Base-by-base conservation (phyloP, 2,329 filamentous ascomycete genomes). In the Fusarium keratoplasticum region DNA sequence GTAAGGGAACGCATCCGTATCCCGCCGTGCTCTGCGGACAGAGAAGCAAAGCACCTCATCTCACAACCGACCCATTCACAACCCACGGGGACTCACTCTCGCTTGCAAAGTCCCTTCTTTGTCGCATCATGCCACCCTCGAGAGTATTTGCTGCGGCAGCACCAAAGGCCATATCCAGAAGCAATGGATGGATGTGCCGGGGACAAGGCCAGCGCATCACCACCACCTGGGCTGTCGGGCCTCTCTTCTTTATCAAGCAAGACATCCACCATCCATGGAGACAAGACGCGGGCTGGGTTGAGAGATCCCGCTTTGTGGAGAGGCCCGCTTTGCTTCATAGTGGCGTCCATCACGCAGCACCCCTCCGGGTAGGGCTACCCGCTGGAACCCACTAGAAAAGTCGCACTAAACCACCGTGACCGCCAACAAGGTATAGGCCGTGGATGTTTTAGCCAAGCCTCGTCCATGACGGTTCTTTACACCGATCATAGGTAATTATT, bases 251-350 rank as follows among this genome's bases (percentile, higher is more conserved):
- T 60, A 67, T 64, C 70, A 73, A 73, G 61, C 66, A 27, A 52
- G 27, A n/a, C 47, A 52, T 29, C 47, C 47, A 47, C n/a, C n/a
- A 52, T 29, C 47, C 47, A 47, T 31, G 27, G 25, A 52, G 42
- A 47, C 42, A 47, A 47, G 42, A 47, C 67, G 40, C 70, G 52
- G 62, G 25, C 47, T 33, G 64, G 50, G 59, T 69, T 33, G 40
- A 63, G 47, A 54, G 60, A 73, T 74, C 69, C 74, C 63, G 54
- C 61, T 57, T 70, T 75, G 69, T 71, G 73, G 73, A 61, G 72
- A 58, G 66, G 72, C 69, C 69, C 66, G 69, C 72, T 73, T 63
- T 61, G 69, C 33, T 42, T 64, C 69, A 67, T 62, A 67, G 58
- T 64, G 62, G 69, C 72, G 69, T 52, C 62, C 31, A 66, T 70